Conservation (phyloP, 108 stramenopile species). For the Bacterosira constricta region DNA sequence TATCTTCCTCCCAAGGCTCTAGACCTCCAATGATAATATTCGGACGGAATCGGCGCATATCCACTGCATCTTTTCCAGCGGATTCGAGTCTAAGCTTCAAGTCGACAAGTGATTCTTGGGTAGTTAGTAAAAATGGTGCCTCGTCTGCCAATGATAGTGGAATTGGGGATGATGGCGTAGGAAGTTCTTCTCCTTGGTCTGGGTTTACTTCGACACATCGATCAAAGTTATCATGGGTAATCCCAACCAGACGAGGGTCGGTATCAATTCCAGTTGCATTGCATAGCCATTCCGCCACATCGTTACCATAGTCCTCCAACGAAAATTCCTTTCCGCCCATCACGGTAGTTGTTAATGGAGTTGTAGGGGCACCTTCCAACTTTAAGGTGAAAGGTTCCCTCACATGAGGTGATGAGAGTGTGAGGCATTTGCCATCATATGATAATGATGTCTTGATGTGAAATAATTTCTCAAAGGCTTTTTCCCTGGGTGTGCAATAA, state of each 20-base stretch:
- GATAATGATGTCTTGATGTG: conserved; percentile 30
- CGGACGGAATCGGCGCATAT: conserved; percentile 58
- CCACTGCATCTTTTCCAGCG: conserved; percentile 27
- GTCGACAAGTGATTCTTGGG: conserved; percentile 28
- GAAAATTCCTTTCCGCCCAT: conserved; percentile 1
- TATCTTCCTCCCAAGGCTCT: conserved; percentile 46
- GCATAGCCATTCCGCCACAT: conserved; percentile 42
- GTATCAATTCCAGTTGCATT: conserved; percentile 20
- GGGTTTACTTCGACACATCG: conserved; percentile 37
- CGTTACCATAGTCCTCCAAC: conserved; percentile 37
- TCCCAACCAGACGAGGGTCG: conserved; percentile 32
- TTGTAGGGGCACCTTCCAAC: conserved; percentile 1
- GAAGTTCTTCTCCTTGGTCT: conserved; percentile 36
- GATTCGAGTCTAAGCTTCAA: conserved; percentile 39
- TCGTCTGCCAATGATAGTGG: conserved; percentile 49
- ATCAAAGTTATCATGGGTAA: conserved; percentile 14
- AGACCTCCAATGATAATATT: conserved; percentile 50
- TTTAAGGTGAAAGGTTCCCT: conserved; percentile 4
- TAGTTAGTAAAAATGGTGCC: conserved; percentile 46
- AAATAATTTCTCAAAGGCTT: conserved; percentile 40
- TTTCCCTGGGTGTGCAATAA: conserved; percentile 47
- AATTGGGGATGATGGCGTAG: neutral
- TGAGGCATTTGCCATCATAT: neutral
- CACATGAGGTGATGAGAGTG: neutral
- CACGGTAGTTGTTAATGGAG: neutral